Evolutionary conservation across 805 yeast species (phyloP), one percentile per base, ranked within the genome.

Genomic region (Saccharomyces mikatae): DNA sequence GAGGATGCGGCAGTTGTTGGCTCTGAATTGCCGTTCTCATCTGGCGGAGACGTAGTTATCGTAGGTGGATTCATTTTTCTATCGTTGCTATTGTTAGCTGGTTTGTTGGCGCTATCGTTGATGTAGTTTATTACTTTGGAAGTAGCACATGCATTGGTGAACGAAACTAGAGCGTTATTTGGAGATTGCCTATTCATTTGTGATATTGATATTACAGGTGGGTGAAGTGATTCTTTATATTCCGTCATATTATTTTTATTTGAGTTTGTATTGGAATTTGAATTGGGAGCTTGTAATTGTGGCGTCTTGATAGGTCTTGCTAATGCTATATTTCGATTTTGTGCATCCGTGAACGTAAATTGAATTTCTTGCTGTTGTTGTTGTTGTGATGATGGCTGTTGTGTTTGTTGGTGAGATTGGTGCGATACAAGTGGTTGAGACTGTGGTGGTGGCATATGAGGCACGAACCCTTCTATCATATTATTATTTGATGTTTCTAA

Each of bases 111-210:
- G 50, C n/a, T 47, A 27, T 30, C 53, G 50, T 44, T 52, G 52
- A 29, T 53, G 55, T 22, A 52, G 48, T 22, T 50, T 29, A 21
- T 41, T 49, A 14, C 13, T 26, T 44, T 44, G 49, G 47, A 24
- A 6, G 46, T 24, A 21, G 41, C 50, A 5, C 54, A 49, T 9
- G 52, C 41, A 21, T 36, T 27, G 30, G 49, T 55, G 30, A 59
- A 59, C 11, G 62, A 59, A 21, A 57, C 52, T n/a, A 57, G 55
- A 9, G 62, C 59, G 51, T 57, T 58, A 41, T 60, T 60, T 28
- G 49, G 55, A 8, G 59, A 50, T 29, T 58, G 57, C n/a, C 49
- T 55, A 48, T 50, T 36, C 26, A 41, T 31, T 22, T 47, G 52
- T 21, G 57, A 47, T 17, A 53, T 52, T 21, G 57, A 54, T 22